These are phyloP conservation scores for Sporormia fimetaria DNA, from an alignment of 495 filamentous ascomycete genomes.

Conservation along the genomic window DNA sequence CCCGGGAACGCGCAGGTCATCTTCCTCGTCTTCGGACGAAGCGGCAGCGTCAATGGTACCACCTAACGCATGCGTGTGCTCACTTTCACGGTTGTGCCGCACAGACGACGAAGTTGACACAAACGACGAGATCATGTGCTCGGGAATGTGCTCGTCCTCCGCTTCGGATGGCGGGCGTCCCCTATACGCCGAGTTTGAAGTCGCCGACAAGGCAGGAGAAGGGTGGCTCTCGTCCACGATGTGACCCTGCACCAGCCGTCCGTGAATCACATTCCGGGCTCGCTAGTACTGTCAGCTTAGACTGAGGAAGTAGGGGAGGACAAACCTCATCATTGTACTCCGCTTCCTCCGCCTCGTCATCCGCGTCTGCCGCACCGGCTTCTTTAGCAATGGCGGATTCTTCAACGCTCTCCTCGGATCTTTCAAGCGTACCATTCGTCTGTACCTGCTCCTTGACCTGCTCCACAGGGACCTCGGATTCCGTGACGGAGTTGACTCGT, in stretches of 20 bases:
- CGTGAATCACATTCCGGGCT: slow-evolving; percentile 82
- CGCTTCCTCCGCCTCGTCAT: too few relatives aligned
- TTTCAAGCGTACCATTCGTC: not conserved
- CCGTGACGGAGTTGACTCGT: slow-evolving; percentile 13
- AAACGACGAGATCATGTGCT: slow-evolving; percentile 55
- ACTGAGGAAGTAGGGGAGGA: not conserved
- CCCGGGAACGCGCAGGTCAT: slow-evolving; percentile 56
- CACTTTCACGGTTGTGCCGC: slow-evolving; percentile 38
- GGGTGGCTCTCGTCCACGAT: slow-evolving; percentile 90
- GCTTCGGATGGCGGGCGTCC: slow-evolving; percentile 37
- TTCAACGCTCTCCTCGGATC: slow-evolving; percentile 37
- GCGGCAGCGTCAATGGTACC: slow-evolving; percentile 69
- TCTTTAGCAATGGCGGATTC: too few relatives aligned
- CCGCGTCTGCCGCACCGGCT: slow-evolving; percentile 40
- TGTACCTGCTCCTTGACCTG: not conserved
- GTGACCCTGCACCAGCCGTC: slow-evolving; percentile 86
- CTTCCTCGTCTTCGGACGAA: slow-evolving; percentile 82
- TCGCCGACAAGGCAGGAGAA: slow-evolving; percentile 58
- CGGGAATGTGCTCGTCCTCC: slow-evolving; percentile 34
- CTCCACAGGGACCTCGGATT: slow-evolving; percentile 7
- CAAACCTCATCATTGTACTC: slow-evolving; percentile 67
- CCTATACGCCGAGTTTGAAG: slow-evolving; percentile 40
- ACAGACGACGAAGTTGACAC: slow-evolving; percentile 47
- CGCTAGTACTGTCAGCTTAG: slow-evolving; percentile 34
- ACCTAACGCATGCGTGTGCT: slow-evolving; percentile 58